These are phyloP conservation scores for Emericellopsis terricola DNA, from an alignment of 495 filamentous ascomycete genomes.

Conservation along the genomic window DNA sequence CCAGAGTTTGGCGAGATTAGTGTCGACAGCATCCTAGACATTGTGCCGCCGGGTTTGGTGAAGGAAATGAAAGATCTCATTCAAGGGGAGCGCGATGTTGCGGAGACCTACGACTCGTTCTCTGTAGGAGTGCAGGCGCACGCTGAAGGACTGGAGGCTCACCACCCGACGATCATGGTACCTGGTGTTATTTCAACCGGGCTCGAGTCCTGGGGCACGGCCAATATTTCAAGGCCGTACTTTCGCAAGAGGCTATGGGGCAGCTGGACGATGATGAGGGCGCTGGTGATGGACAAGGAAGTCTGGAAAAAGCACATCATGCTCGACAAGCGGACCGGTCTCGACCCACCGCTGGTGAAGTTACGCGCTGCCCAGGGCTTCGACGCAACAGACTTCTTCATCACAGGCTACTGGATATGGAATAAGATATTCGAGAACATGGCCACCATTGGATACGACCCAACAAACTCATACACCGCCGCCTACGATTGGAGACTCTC, in stretches of 20 bases:
- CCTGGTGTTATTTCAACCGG: constrained; percentile 96
- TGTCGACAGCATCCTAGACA: constrained; percentile 66
- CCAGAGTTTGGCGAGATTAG: constrained; percentile 66
- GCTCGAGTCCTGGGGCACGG: constrained; percentile 89
- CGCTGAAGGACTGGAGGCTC: constrained; percentile 63
- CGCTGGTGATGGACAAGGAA: constrained; percentile 80
- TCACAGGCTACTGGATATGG: constrained; percentile 93
- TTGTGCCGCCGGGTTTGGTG: constrained; percentile 63
- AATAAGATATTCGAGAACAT: constrained; percentile 95
- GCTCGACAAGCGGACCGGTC: constrained; percentile 77
- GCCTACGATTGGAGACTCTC: constrained; percentile 98
- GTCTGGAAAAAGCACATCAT: constrained; percentile 94
- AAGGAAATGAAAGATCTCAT: constrained; percentile 70
- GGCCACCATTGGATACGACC: constrained; percentile 89
- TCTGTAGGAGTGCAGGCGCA: constrained; percentile 67
- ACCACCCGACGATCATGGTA: constrained; percentile 89
- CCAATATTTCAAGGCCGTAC: constrained; percentile 61
- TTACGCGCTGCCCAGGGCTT: constrained; percentile 91
- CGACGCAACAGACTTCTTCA: constrained; percentile 95
- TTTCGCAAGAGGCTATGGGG: constrained; percentile 92
- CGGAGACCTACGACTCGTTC: constrained; percentile 79
- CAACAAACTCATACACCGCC: constrained; percentile 85
- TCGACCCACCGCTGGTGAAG: constrained; percentile 88
- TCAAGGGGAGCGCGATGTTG: constrained; percentile 67
- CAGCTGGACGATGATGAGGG: constrained; percentile 95